Evolutionary conservation across 139 green algal genomes (phyloP).

Genomic region (Closterium sp.): DNA sequence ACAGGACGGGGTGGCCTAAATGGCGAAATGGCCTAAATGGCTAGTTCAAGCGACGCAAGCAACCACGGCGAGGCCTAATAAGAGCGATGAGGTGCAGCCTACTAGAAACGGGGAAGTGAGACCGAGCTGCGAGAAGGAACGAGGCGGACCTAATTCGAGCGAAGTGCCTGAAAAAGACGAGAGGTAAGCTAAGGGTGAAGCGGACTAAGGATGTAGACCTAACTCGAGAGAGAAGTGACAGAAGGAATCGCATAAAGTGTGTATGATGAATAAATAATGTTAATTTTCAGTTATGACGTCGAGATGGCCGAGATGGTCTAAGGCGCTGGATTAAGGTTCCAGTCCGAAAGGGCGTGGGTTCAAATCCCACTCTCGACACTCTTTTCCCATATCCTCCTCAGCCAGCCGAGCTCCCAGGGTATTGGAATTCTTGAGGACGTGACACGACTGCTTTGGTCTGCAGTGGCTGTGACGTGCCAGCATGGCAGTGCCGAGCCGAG

Average conservation of each 20-base stretch:
- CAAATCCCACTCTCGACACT: not conserved
- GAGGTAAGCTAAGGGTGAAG: not conserved
- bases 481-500: too few species aligned
- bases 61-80: not conserved
- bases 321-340: not conserved
- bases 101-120: too few species aligned
- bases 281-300: too few species aligned
- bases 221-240: not conserved
- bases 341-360: not conserved
- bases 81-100: too few species aligned
- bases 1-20: too few species aligned
- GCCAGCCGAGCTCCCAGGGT: too few species aligned
- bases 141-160: not conserved
- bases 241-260: too few species aligned
- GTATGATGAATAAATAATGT: too few species aligned
- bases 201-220: not conserved
- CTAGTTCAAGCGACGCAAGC: too few species aligned
- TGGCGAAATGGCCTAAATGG: not conserved
- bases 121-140: not conserved
- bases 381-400: not conserved
- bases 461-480: not conserved
- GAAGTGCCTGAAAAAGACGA: not conserved
- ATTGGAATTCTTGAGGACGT: too few species aligned
- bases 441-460: too few species aligned
- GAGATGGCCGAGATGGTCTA: not conserved